Conservation (phyloP, 139 green algal genomes). For the Micromonas commoda region DNA sequence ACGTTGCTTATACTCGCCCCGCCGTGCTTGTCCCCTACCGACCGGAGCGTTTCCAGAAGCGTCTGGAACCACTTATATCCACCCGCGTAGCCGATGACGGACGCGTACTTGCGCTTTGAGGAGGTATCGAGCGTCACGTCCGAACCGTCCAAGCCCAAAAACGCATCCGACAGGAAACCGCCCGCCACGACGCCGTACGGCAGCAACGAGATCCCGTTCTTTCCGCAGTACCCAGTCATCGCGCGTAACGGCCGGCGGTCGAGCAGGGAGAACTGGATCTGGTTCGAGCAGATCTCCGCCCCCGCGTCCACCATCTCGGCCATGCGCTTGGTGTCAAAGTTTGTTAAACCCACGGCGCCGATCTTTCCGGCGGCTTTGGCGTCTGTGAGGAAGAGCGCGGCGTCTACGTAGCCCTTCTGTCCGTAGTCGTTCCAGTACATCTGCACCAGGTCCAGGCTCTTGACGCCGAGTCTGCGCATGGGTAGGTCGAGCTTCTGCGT, state of each 20-base stretch:
- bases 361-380: constrained; percentile 49
- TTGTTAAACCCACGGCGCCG: constrained; percentile 65
- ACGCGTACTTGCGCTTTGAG: constrained; percentile 68
- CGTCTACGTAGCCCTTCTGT: constrained; percentile 52
- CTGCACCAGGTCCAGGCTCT: constrained; percentile 60
- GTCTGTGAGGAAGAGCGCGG: constrained; percentile 56
- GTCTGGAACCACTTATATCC: constrained; percentile 70
- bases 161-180: constrained; percentile 59
- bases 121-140: constrained; percentile 36
- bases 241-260: constrained; percentile 61
- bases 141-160: constrained; percentile 34
- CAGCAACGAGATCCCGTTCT: constrained; percentile 58
- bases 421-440: constrained; percentile 62
- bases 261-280: constrained; percentile 82
- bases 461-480: constrained; percentile 29
- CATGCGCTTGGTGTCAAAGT: constrained; percentile 71
- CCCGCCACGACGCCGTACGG: constrained; percentile 75
- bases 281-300: constrained; percentile 50
- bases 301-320: constrained; percentile 60
- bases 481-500: constrained; percentile 34
- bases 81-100: constrained; percentile 56
- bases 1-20: constrained; percentile 62
- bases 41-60: constrained; percentile 48
- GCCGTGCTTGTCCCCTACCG: constrained; percentile 49
- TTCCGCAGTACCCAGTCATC: constrained; percentile 59